Percentiles rank a stretch among this genome's conserved stretches.
These are phyloP conservation scores for Gracilaria gracilis DNA, from an alignment of 23 red algal species.

Conservation along the genomic window DNA sequence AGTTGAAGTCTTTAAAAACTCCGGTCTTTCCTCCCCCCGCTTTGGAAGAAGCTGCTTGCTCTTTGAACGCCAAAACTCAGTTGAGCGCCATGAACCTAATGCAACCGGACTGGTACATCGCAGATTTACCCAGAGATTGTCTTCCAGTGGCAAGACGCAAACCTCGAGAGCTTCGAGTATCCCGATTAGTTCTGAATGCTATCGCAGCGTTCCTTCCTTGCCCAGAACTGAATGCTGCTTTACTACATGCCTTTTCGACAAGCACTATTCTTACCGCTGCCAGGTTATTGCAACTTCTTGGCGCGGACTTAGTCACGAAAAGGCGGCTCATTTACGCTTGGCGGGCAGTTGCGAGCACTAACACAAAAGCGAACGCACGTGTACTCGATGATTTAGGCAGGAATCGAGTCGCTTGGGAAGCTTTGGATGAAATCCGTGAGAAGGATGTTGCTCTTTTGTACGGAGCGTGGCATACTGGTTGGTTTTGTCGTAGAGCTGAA, in stretches of 20 bases:
- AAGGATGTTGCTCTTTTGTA: slow-evolving; percentile 50
- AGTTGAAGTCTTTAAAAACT: not conserved
- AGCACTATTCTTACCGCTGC: not conserved
- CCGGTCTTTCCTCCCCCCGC: not conserved
- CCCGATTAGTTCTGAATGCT: not conserved
- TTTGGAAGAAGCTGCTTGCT: slow-evolving; percentile 13
- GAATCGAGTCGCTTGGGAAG: slow-evolving; percentile 41
- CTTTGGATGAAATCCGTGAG: slow-evolving; percentile 3
- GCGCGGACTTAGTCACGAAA: slow-evolving; percentile 15
- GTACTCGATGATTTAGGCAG: slow-evolving; percentile 13
- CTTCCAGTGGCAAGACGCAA: not conserved
- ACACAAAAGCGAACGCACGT: slow-evolving; percentile 17
- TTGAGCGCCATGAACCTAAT: slow-evolving; percentile 40
- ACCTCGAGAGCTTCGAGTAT: not conserved
- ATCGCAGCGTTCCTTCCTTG: slow-evolving; percentile 55
- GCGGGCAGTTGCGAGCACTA: slow-evolving; percentile 19
- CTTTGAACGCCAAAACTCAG: slow-evolving; percentile 43
- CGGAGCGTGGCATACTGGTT: slow-evolving; percentile 62
- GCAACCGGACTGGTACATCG: slow-evolving; percentile 39
- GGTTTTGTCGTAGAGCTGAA: slow-evolving; percentile 60
- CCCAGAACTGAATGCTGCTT: slow-evolving; percentile 46
- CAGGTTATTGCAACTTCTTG: slow-evolving; percentile 10
- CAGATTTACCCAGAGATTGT: slow-evolving; percentile 39
- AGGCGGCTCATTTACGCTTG: slow-evolving; percentile 51
- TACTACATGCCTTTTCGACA: not conserved